Conservation (phyloP, 768 basidiomycete species). For the Peribolospora baueri region DNA sequence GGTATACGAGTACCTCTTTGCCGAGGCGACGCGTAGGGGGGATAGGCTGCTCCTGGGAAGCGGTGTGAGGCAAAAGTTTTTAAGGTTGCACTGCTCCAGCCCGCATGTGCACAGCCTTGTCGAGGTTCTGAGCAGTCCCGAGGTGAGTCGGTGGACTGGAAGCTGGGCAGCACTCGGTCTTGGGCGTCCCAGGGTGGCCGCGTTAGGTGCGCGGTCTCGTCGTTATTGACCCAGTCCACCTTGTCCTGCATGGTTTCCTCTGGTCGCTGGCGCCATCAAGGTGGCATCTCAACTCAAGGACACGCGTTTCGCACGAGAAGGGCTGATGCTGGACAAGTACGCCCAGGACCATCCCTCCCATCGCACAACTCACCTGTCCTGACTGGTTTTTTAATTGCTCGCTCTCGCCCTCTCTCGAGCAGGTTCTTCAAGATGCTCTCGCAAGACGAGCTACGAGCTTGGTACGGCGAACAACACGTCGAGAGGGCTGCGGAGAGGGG, state of each 20-base stretch:
- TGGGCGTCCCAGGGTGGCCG: slow-evolving; percentile 14
- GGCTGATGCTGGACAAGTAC: slow-evolving; percentile 68
- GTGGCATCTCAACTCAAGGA: slow-evolving; percentile 56
- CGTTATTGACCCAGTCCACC: no score
- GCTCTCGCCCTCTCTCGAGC: background rate
- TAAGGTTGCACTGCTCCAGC: slow-evolving; percentile 76
- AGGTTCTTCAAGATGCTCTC: slow-evolving; percentile 98
- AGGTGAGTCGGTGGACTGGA: slow-evolving; percentile 29
- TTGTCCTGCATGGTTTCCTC: background rate
- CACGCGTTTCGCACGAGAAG: slow-evolving; percentile 89
- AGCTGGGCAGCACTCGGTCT: background rate
- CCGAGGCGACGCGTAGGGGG: slow-evolving; percentile 35
- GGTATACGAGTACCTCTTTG: slow-evolving; percentile 57
- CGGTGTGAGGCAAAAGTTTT: slow-evolving; percentile 29
- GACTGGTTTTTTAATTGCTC: background rate
- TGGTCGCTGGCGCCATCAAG: slow-evolving; percentile 20
- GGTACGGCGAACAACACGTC: slow-evolving; percentile 96
- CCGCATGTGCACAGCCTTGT: slow-evolving; percentile 88
- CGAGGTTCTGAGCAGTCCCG: slow-evolving; percentile 80
- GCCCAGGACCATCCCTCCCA: slow-evolving; percentile 6
- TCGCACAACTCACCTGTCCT: background rate
- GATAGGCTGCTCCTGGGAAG: background rate
- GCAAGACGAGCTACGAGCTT: slow-evolving; percentile 78
- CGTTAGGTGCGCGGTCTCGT: background rate
- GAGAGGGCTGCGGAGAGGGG: slow-evolving; percentile 71